Evolutionary conservation across 768 basidiomycete species (phyloP), one percentile per base, ranked within the genome.

Genomic region (Strobilomyces confusus): DNA sequence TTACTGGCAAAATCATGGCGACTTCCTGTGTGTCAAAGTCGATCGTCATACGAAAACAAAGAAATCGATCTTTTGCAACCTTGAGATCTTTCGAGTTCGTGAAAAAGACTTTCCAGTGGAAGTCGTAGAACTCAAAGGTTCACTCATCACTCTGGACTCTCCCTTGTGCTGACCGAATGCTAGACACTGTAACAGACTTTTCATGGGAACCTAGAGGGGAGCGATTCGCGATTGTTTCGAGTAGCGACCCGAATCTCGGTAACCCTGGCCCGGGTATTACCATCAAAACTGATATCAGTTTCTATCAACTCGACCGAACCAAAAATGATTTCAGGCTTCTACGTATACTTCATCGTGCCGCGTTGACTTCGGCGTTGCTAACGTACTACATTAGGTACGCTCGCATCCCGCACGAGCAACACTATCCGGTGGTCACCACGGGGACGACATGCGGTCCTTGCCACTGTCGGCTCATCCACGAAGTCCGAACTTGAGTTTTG

Each of bases 161-260:
- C 20, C 41, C 32, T 41, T 45, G 3, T 51, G 43, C 56, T 57
- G 56, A 62, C 45, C 55, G 56, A 43, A 14, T 49, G 53, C 37
- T 65, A 93, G 95, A 98, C 71, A 84, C 92, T 34, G 95, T 95
- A 36, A 86, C 86, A 49, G 93, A 95, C 63, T 98, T 99, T 70
- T 92, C 93, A 43, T 98, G 97, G 97, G 97, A 98, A 71, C 95
- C 97, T n/a, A 88, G 87, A 69, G 93, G 95, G 57, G 88, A 92
- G 65, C 87, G 97, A 32, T 99, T 98, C 73, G 92, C 91, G 40
- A 92, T 98, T 58, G 89, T 98, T 50, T 91, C 94, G 4, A 93
- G 89, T 57, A 89, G 76, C 69, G 97, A 99, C 68, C 92, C 95
- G 44, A 97, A 95, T 70, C 79, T 92, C 32, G 91, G 89, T 43